A percentile compares a stretch with the other conserved stretches of the same genome.
Conservation (phyloP, 2,329 filamentous ascomycete species). For the Domatiomyces globalis region DNA sequence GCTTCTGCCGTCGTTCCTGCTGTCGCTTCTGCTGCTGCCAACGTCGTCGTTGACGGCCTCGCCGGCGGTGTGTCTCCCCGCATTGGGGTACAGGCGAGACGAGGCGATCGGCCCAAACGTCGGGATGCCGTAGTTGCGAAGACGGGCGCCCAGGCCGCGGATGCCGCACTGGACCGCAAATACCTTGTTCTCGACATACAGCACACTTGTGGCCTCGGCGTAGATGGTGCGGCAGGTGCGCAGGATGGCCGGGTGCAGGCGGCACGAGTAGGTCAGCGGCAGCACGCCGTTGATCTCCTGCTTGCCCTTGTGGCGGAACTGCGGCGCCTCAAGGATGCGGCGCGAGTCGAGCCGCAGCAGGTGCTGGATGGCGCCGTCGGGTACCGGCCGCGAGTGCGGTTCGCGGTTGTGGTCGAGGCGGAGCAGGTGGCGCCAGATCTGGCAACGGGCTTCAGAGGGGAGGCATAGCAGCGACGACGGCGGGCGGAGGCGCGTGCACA, state of each 20-base stretch:
- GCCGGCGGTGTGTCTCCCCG: background rate
- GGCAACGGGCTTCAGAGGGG: slow-evolving; percentile 11
- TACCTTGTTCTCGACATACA: slow-evolving; percentile 12
- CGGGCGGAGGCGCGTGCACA: too few species aligned
- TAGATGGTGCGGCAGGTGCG: slow-evolving; percentile 9
- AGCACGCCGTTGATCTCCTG: slow-evolving; percentile 13
- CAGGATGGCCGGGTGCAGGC: slow-evolving; percentile 7
- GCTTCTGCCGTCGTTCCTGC: too few species aligned
- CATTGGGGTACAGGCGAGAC: background rate
- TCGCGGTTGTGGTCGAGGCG: slow-evolving; percentile 10
- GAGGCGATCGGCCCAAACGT: slow-evolving; percentile 8
- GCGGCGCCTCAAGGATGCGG: slow-evolving; percentile 12
- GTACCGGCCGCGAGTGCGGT: slow-evolving; percentile 7
- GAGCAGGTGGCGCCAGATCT: slow-evolving; percentile 12
- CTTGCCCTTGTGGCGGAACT: slow-evolving; percentile 10
- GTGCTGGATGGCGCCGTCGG: slow-evolving; percentile 5
- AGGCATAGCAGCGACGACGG: slow-evolving; percentile 6
- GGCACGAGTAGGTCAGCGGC: slow-evolving; percentile 8
- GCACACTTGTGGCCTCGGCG: slow-evolving; percentile 6
- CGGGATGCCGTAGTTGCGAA: slow-evolving; percentile 13
- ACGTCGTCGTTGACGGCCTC: background rate
- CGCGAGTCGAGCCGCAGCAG: slow-evolving; percentile 6
- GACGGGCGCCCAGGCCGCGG: slow-evolving; percentile 9
- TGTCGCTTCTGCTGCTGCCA: background rate
- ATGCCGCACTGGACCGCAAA: slow-evolving; percentile 11